A percentile compares a stretch with the other conserved stretches of the same genome.
Conservation (phyloP, 495 filamentous ascomycete species). For the Melanomma pulvis-pyrius region DNA sequence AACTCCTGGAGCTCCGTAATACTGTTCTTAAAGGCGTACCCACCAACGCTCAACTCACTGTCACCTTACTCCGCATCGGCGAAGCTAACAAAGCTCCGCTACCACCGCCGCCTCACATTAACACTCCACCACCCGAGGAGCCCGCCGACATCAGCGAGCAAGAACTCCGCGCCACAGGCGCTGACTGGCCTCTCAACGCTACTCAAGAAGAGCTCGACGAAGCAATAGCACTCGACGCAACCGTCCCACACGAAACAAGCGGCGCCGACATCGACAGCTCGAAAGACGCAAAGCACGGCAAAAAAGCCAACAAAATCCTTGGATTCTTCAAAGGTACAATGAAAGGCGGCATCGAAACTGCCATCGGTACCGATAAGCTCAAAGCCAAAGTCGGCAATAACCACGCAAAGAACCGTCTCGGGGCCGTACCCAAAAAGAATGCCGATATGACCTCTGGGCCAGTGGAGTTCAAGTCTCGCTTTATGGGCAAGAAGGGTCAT, state of each 20-base stretch:
- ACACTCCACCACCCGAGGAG: conserved; percentile 56
- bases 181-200: conserved; percentile 51
- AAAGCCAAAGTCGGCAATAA: conserved; percentile 67
- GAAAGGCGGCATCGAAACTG: conserved; percentile 66
- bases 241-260: conserved; percentile 40
- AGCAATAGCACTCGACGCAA: conserved; percentile 48
- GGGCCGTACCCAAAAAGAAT: conserved; percentile 61
- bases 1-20: conserved; percentile 66
- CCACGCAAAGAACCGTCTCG: conserved; percentile 71
- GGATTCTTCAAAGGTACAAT: conserved; percentile 71
- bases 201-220: conserved; percentile 57
- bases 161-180: conserved; percentile 49
- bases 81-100: conserved; percentile 81
- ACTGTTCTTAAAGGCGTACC: conserved; percentile 81
- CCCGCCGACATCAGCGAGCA: conserved; percentile 53
- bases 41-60: conserved; percentile 82
- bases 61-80: conserved; percentile 83
- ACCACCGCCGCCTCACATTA: conserved; percentile 71
- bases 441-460: conserved; percentile 60
- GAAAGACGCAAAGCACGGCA: conserved; percentile 49
- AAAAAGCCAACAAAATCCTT: conserved; percentile 58
- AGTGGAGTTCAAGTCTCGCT: conserved; percentile 73
- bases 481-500: conserved; percentile 70
- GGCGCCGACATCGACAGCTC: conserved; percentile 45
- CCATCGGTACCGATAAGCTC: conserved; percentile 68